Evolutionary conservation across 495 filamentous ascomycete species (phyloP).

Genomic region (Trichocladium uniseriatum): DNA sequence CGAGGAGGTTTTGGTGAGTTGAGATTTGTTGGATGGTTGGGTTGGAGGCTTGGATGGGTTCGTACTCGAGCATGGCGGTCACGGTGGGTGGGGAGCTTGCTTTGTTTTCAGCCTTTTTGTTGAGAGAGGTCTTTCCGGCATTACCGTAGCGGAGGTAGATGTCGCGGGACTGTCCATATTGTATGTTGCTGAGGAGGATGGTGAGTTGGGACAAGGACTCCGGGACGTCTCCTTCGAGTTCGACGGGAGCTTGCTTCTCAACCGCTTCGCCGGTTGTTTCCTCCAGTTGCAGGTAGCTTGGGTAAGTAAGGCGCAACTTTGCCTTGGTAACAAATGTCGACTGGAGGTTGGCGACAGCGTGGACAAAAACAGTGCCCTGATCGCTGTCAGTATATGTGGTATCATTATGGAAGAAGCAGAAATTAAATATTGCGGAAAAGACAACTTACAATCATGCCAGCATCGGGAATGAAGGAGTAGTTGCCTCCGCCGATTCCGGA

Average conservation of each 20-base stretch:
- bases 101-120: not conserved
- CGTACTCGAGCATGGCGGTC: conserved; percentile 26
- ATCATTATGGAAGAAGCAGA: too few relatives aligned
- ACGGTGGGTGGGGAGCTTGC: conserved; percentile 11
- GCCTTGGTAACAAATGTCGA: conserved; percentile 34
- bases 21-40: not conserved
- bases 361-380: conserved; percentile 37
- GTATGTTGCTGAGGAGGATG: conserved; percentile 32
- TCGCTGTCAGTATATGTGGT: too few relatives aligned
- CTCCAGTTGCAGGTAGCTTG: conserved; percentile 21
- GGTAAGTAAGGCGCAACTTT: conserved; percentile 26
- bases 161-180: conserved; percentile 42
- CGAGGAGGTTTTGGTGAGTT: conserved; percentile 3
- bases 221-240: conserved; percentile 2
- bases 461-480: conserved; percentile 41
- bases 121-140: not conserved
- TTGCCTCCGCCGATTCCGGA: conserved; percentile 35
- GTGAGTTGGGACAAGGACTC: conserved; percentile 14
- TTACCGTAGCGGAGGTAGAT: conserved; percentile 27
- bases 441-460: conserved; percentile 37
- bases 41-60: conserved; percentile 8
- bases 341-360: conserved; percentile 40
- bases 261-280: conserved; percentile 31
- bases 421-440: too few relatives aligned
- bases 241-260: conserved; percentile 14